Percentiles rank a stretch among this genome's conserved stretches.
Conservation (phyloP, 2,329 filamentous ascomycete species). For the Escovopsis sp. region DNA sequence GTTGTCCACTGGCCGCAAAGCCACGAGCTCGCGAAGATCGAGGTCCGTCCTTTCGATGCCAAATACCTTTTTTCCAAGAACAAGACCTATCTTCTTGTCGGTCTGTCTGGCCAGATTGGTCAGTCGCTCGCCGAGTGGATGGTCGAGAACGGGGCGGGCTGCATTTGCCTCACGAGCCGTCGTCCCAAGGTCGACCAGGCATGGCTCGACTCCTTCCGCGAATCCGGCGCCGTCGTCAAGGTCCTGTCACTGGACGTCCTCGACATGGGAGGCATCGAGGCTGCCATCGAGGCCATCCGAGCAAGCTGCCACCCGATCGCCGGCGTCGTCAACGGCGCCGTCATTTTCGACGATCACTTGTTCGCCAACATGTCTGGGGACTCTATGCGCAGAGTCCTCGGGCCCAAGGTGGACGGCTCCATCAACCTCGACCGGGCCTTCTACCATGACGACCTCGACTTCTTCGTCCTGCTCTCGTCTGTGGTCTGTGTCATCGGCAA, state of each 20-base stretch:
- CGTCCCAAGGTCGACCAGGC: constrained; percentile 17
- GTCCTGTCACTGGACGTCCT: constrained; percentile 5
- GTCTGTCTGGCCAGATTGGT: constrained; percentile 20
- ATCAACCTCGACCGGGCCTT: constrained; percentile 19
- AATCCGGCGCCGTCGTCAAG: constrained; percentile 2
- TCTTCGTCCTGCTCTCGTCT: constrained; percentile 24
- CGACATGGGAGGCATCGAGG: constrained; percentile 1
- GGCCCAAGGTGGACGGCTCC: constrained; percentile 21
- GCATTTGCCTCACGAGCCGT: constrained; percentile 25
- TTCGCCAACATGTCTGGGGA: constrained; percentile 16
- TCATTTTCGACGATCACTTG: constrained; percentile 25
- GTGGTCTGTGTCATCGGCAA: constrained; percentile 15
- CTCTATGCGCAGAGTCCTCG: constrained; percentile 11
- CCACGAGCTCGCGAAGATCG: neutral
- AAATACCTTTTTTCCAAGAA: constrained; percentile 10
- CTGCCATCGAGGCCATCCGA: constrained; percentile 7
- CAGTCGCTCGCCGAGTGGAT: constrained; percentile 25
- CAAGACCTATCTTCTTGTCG: constrained; percentile 20
- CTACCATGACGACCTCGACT: constrained; percentile 16
- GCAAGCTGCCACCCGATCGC: constrained; percentile 18
- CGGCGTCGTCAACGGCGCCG: constrained; percentile 29
- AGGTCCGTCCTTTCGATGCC: neutral
- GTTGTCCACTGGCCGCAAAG: neutral
- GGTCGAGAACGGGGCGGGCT: constrained; percentile 21
- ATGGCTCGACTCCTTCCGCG: constrained; percentile 11